Conservation (phyloP, 371 early-diverging fungal species). For the Mortierella sp. region DNA sequence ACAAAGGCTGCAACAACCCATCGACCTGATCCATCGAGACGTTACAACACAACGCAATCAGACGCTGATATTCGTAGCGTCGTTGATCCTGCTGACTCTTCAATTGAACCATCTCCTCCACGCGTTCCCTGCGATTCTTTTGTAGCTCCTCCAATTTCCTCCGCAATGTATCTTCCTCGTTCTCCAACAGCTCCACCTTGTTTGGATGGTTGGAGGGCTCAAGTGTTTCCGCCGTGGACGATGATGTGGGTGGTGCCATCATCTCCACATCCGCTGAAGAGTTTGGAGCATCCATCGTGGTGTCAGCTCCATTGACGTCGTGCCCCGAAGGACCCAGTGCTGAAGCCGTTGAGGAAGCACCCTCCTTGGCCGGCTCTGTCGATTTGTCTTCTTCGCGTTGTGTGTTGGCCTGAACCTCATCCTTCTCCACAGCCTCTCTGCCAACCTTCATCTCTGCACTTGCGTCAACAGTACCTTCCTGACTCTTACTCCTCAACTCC, state of each 20-base stretch:
- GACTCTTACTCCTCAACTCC: not conserved
- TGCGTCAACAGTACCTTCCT: not conserved
- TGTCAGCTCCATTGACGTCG: not conserved
- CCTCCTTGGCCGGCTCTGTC: not conserved
- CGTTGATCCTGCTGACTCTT: constrained; percentile 47
- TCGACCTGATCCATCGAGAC: constrained; percentile 80
- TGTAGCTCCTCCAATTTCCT: constrained; percentile 30
- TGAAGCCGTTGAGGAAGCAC: not conserved
- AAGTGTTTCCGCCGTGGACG: not conserved
- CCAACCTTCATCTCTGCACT: not conserved
- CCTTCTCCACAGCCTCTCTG: not conserved
- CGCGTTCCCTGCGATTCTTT: constrained; percentile 35
- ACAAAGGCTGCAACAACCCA: constrained; percentile 72
- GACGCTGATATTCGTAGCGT: constrained; percentile 69
- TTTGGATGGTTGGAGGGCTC: not conserved
- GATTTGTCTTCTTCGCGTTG: not conserved
- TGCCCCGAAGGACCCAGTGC: not conserved
- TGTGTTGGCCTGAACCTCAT: not conserved
- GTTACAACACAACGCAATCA: constrained; percentile 84
- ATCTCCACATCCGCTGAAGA: not conserved
- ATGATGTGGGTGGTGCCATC: not conserved
- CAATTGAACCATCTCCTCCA: constrained; percentile 40
- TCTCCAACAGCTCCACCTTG: constrained; percentile 17
- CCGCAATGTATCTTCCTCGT: constrained; percentile 26
- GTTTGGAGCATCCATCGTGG: not conserved